A percentile compares a stretch with the other conserved stretches of the same genome.
Conservation (phyloP, 2,329 filamentous ascomycete genomes). For the Colletotrichum tropicicola region DNA sequence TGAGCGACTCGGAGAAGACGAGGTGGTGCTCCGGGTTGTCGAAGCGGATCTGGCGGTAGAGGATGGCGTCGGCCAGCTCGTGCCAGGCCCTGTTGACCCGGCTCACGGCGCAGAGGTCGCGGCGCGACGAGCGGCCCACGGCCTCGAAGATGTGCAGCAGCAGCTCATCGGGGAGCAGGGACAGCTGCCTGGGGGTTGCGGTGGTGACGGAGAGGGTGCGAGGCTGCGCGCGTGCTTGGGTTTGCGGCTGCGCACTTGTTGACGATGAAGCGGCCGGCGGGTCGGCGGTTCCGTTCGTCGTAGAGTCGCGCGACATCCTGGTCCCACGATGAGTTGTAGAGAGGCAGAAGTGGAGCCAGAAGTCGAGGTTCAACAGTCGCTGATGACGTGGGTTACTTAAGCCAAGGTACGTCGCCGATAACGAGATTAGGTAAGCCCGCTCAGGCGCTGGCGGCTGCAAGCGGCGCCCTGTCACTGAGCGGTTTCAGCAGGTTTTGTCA, state of each 20-base stretch:
- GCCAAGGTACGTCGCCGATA: constrained; percentile 2
- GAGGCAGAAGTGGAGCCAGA: constrained; percentile 1
- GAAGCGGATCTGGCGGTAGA: constrained; percentile 57
- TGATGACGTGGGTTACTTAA: constrained; percentile 2
- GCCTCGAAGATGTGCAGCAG: constrained; percentile 50
- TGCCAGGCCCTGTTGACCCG: constrained; percentile 53
- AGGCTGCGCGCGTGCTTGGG: neutral
- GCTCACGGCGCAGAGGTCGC: constrained; percentile 53
- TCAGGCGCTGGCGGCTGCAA: neutral
- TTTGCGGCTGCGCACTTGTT: neutral
- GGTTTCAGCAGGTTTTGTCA: neutral
- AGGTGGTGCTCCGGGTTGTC: constrained; percentile 56
- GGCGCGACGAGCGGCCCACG: constrained; percentile 41
- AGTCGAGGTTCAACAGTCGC: neutral
- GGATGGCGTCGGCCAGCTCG: constrained; percentile 53
- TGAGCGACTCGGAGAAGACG: constrained; percentile 57
- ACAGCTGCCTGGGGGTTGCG: constrained; percentile 31
- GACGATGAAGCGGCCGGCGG: neutral
- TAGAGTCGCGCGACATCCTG: constrained; percentile 18
- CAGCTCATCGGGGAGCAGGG: constrained; percentile 47
- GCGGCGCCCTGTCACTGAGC: neutral
- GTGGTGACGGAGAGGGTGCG: neutral
- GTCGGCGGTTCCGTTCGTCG: neutral
- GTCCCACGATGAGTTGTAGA: constrained; percentile 14
- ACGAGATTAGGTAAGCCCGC: constrained; percentile 1